Conservation (phyloP, 2,329 filamentous ascomycete species). For the Nigrograna mackinnonii region DNA sequence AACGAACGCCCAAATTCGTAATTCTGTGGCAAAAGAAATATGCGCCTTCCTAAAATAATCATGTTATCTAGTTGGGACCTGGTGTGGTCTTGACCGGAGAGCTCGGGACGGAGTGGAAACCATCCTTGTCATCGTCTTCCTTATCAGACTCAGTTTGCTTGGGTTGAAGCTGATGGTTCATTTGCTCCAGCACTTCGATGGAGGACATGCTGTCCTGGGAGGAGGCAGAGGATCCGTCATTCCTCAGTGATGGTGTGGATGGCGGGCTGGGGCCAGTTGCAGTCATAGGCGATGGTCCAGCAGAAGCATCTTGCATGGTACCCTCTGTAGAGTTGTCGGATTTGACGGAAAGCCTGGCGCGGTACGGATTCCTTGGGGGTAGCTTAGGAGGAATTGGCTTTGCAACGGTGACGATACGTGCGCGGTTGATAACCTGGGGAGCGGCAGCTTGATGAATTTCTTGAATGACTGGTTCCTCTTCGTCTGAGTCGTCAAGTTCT, state of each 20-base stretch:
- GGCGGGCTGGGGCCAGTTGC: slow-evolving; percentile 29
- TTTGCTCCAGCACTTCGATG: slow-evolving; percentile 33
- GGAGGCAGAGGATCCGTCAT: slow-evolving; percentile 35
- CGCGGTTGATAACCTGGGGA: slow-evolving; percentile 72
- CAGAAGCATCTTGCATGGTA: slow-evolving; percentile 17
- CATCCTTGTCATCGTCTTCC: slow-evolving; percentile 36
- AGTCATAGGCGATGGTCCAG: slow-evolving; percentile 21
- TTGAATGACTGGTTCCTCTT: slow-evolving; percentile 69
- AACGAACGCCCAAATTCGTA: too few species aligned
- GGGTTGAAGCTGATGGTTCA: slow-evolving; percentile 27
- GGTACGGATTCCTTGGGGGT: slow-evolving; percentile 74
- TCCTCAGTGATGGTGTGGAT: slow-evolving; percentile 37
- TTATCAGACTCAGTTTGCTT: slow-evolving; percentile 21
- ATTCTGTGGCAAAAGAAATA: too few species aligned
- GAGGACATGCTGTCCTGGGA: slow-evolving; percentile 32
- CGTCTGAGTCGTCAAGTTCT: slow-evolving; percentile 47
- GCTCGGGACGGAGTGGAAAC: slow-evolving; percentile 46
- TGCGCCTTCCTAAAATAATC: too few species aligned
- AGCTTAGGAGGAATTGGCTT: slow-evolving; percentile 79
- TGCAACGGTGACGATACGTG: slow-evolving; percentile 81
- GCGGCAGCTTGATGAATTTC: slow-evolving; percentile 67
- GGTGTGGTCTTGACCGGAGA: slow-evolving; percentile 36
- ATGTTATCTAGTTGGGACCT: too few species aligned
- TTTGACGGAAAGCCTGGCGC: slow-evolving; percentile 35
- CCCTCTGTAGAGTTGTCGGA: slow-evolving; percentile 28